phyloP scores from a whole-genome alignment of 176 grass and related monocot genomes.

The Urochloa ruziziensis region DNA sequence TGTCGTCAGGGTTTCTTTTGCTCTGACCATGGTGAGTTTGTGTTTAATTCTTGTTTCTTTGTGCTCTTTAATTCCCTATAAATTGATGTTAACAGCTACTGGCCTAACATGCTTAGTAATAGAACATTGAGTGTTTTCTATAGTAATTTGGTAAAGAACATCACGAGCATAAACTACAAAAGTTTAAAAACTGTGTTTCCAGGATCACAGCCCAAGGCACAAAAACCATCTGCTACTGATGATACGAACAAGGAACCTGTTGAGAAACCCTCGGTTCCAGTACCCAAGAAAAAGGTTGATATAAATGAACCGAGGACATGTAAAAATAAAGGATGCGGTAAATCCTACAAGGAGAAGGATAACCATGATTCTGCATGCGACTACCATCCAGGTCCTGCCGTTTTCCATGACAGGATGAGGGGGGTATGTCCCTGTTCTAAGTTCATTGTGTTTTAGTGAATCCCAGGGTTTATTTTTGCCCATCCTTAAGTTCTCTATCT shows the following conservation, averaged over 20 bases:
- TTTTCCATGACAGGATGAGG: slow-evolving; percentile 92
- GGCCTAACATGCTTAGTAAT: background rate
- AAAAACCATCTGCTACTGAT: slow-evolving; percentile 36
- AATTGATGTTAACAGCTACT: background rate
- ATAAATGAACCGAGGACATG: slow-evolving; percentile 71
- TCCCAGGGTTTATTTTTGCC: too few species aligned
- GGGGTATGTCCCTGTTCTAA: slow-evolving; percentile 52
- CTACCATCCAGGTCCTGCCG: slow-evolving; percentile 85
- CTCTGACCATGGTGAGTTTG: slow-evolving; percentile 89
- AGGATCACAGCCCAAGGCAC: slow-evolving; percentile 76
- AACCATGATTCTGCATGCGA: slow-evolving; percentile 89
- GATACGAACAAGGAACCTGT: slow-evolving; percentile 28
- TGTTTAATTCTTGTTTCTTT: background rate
- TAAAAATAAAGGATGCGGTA: slow-evolving; percentile 95
- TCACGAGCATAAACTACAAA: background rate
- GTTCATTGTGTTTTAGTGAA: too few species aligned
- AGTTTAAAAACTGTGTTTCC: slow-evolving; percentile 51
- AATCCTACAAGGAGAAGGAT: slow-evolving; percentile 94
- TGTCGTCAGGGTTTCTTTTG: slow-evolving; percentile 97
- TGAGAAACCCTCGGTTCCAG: slow-evolving; percentile 37
- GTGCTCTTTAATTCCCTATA: background rate
- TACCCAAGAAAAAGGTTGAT: slow-evolving; percentile 70
- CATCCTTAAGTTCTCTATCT: background rate
- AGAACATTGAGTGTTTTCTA: background rate
- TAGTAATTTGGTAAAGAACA: background rate